phyloP scores from a whole-genome alignment of 2,329 filamentous ascomycete genomes.

The Diaporthe ilicicola region DNA sequence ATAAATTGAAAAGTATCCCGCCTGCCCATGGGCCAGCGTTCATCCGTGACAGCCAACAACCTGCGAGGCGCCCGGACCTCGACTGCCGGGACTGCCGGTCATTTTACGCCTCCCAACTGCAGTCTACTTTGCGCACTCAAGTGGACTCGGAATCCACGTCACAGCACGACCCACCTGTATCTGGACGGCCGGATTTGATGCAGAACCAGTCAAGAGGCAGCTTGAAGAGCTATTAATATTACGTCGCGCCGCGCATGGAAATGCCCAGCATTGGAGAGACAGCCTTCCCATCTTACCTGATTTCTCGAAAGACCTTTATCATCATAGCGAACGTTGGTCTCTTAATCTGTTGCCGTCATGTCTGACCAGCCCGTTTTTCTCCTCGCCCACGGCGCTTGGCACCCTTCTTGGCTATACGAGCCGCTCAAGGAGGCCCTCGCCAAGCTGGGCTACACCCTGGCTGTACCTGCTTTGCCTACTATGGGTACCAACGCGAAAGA shows the following conservation, averaged over 20 bases:
- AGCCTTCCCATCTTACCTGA: background rate
- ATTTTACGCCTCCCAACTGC: background rate
- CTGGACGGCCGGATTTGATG: background rate
- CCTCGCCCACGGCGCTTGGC: constrained; percentile 2
- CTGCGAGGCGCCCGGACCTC: background rate
- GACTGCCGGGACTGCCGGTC: background rate
- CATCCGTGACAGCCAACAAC: background rate
- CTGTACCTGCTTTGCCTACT: background rate
- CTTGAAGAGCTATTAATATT: background rate
- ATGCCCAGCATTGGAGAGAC: background rate
- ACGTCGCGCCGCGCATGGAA: background rate
- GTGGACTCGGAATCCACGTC: background rate
- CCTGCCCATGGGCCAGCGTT: no score
- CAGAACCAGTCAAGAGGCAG: background rate
- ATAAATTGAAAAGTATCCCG: no score
- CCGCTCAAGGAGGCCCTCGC: background rate
- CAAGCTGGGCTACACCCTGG: background rate
- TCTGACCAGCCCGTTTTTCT: background rate
- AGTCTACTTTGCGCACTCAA: background rate
- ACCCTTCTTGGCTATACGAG: background rate
- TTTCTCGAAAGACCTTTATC: background rate
- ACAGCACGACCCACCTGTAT: background rate
- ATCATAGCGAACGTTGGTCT: background rate
- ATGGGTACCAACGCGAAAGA: background rate
- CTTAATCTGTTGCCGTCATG: background rate